Conservation (phyloP, 2,329 filamentous ascomycete species). For the Alternaria sp. region DNA sequence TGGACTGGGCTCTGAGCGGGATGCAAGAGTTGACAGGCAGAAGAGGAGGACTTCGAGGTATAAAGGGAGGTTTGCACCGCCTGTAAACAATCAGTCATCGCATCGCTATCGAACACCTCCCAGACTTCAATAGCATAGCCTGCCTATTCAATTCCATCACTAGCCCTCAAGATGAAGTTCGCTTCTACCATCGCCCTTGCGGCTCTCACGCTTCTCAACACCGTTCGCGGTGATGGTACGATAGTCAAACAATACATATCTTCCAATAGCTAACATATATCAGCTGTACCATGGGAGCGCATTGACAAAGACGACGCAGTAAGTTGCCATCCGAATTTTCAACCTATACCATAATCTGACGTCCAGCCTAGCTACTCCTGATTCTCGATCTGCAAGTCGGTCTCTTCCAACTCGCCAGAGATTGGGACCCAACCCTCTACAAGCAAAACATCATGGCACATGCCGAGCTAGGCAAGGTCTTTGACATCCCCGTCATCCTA, state of each 20-base stretch:
- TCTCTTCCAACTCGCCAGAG: slow-evolving; percentile 67
- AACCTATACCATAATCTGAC: neutral
- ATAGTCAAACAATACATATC: neutral
- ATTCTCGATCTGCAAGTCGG: slow-evolving; percentile 69
- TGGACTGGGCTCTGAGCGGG: neutral
- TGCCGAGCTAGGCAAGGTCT: slow-evolving; percentile 70
- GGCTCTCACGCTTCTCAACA: slow-evolving; percentile 39
- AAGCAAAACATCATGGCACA: slow-evolving; percentile 73
- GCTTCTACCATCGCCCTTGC: slow-evolving; percentile 35
- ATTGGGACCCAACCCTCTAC: slow-evolving; percentile 72
- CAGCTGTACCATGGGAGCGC: slow-evolving; percentile 52
- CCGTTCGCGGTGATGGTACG: slow-evolving; percentile 44
- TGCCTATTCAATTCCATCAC: neutral
- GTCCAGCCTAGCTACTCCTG: slow-evolving; percentile 57
- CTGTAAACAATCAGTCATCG: slow-evolving; percentile 18
- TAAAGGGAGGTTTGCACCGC: slow-evolving; percentile 31
- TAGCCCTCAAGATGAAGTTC: slow-evolving; percentile 43
- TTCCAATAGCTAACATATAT: slow-evolving; percentile 24
- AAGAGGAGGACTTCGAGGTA: slow-evolving; percentile 21
- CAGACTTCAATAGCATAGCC: neutral
- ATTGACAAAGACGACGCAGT: slow-evolving; percentile 54
- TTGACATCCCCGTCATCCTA: slow-evolving; percentile 73
- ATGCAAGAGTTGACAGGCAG: neutral
- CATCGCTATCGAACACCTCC: slow-evolving; percentile 20
- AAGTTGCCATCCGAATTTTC: neutral